Percentiles rank a stretch among this genome's conserved stretches.
Conservation (phyloP, 805 yeast species). For the Ogataea zsoltii region DNA sequence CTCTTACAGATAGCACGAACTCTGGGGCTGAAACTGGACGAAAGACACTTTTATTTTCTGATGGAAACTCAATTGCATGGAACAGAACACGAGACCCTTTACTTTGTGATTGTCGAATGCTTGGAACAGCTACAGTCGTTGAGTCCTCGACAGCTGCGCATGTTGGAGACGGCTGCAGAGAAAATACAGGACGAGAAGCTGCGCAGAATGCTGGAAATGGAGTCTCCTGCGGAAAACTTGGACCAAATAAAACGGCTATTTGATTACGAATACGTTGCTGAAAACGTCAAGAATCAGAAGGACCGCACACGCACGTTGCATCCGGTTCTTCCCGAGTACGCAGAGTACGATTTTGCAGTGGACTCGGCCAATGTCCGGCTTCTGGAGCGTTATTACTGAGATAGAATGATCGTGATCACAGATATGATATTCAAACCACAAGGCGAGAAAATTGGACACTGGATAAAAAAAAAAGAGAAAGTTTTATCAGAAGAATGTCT, state of each 20-base stretch:
- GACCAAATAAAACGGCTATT: slow-evolving; percentile 9
- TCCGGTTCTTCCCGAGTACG: slow-evolving; percentile 10
- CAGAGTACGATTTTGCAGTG: slow-evolving; percentile 11
- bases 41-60: slow-evolving; percentile 18
- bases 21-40: slow-evolving; percentile 9
- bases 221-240: neutral
- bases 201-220: slow-evolving; percentile 7
- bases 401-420: neutral
- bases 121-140: slow-evolving; percentile 13
- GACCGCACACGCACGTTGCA: slow-evolving; percentile 17
- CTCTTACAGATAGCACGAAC: slow-evolving; percentile 12
- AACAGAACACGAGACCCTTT: slow-evolving; percentile 27
- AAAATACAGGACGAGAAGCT: slow-evolving; percentile 19
- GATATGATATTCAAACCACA: neutral
- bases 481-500: neutral
- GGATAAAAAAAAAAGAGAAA: no score
- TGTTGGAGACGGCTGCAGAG: slow-evolving; percentile 10
- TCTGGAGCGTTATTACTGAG: neutral
- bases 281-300: slow-evolving; percentile 12
- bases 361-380: slow-evolving; percentile 10
- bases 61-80: slow-evolving; percentile 27
- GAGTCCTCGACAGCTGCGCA: neutral
- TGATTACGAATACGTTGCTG: slow-evolving; percentile 14
- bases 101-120: slow-evolving; percentile 13
- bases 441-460: neutral